These are phyloP conservation scores for Plasmodium reichenowi DNA, from an alignment of 169 alveolate species.

Conservation along the genomic window DNA sequence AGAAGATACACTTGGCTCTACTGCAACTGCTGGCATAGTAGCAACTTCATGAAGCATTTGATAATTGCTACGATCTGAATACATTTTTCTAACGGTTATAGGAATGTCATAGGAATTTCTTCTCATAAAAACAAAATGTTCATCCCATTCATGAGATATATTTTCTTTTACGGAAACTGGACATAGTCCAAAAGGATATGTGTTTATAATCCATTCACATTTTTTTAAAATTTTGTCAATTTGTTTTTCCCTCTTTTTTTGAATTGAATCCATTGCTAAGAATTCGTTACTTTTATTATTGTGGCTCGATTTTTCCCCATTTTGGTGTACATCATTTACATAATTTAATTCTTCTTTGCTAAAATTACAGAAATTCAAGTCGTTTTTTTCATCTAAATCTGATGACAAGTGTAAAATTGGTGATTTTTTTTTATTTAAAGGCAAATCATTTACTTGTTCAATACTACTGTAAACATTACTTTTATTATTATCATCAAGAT, in stretches of 20 bases:
- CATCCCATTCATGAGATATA: conserved; percentile 74
- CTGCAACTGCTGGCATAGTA: conserved; percentile 56
- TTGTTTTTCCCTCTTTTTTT: conserved; percentile 65
- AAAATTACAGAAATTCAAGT: conserved; percentile 22
- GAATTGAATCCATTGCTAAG: conserved; percentile 41
- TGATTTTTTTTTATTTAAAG: background rate
- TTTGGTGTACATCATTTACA: conserved; percentile 14
- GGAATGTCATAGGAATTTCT: conserved; percentile 75
- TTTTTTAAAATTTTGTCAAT: conserved; percentile 66
- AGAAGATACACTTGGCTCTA: conserved; percentile 65
- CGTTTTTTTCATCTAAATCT: conserved; percentile 2
- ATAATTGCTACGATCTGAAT: conserved; percentile 71
- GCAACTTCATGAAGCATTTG: conserved; percentile 69
- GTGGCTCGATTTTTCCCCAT: conserved; percentile 28
- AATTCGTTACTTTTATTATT: conserved; percentile 27
- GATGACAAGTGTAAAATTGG: background rate
- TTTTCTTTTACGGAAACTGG: conserved; percentile 35
- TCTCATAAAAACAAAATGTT: conserved; percentile 77
- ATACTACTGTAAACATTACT: background rate
- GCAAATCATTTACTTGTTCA: background rate
- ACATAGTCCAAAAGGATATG: conserved; percentile 73
- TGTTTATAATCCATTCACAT: conserved; percentile 75
- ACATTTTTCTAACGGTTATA: conserved; percentile 66
- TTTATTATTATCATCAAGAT: no score
- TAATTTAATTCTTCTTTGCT: conserved; percentile 37